Evolutionary conservation across 345 rosid genomes (phyloP).

Genomic region (Corchorus olitorius): DNA sequence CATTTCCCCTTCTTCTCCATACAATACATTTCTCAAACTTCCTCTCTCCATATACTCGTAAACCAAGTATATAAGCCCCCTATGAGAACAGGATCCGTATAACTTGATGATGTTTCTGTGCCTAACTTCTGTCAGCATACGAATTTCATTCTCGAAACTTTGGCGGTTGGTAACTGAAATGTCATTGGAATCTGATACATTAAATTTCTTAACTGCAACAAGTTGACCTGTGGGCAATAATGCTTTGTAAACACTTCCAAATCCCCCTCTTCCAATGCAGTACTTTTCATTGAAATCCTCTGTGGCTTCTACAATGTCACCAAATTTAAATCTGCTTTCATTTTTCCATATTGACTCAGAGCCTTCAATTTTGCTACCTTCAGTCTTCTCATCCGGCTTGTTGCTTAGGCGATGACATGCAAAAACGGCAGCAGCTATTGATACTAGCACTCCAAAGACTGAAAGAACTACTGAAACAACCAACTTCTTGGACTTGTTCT

Average conservation of each 20-base stretch:
- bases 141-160: constrained; percentile 64
- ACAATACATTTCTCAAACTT: constrained; percentile 51
- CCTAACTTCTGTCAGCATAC: constrained; percentile 49
- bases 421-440: constrained; percentile 12
- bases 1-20: constrained; percentile 35
- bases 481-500: constrained; percentile 34
- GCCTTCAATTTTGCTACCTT: constrained; percentile 6
- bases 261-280: constrained; percentile 74
- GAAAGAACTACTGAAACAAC: constrained; percentile 43
- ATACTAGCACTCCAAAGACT: constrained; percentile 29
- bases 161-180: constrained; percentile 38
- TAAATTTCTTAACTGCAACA: constrained; percentile 61
- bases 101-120: constrained; percentile 71
- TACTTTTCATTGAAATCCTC: constrained; percentile 46
- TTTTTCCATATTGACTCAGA: constrained; percentile 57
- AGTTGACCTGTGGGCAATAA: constrained; percentile 41
- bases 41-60: constrained; percentile 62
- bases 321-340: constrained; percentile 58
- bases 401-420: constrained; percentile 14
- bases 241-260: constrained; percentile 66
- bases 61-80: constrained; percentile 53
- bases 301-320: constrained; percentile 58
- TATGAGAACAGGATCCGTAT: constrained; percentile 56
- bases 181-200: constrained; percentile 39
- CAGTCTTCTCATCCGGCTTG: constrained; percentile 36